Conservation (phyloP, 2,329 filamentous ascomycete genomes). For the Colletotrichum australisinense region DNA sequence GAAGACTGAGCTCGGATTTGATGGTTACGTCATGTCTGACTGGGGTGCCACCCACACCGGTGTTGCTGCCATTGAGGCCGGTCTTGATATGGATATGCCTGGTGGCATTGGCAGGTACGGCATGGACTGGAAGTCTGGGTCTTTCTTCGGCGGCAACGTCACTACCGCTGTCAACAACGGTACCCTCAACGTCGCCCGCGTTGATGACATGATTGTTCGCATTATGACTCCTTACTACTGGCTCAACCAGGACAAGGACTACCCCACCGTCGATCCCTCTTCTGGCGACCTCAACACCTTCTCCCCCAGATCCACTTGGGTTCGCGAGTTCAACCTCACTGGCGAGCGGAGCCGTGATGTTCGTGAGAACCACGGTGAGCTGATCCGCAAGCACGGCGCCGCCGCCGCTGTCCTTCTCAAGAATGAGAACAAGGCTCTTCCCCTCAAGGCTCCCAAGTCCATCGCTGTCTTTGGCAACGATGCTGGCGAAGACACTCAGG, state of each 20-base stretch:
- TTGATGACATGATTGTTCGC: constrained; percentile 61
- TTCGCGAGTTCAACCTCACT: constrained; percentile 53
- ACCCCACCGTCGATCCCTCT: constrained; percentile 57
- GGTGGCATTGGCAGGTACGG: constrained; percentile 49
- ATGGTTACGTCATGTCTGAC: constrained; percentile 57
- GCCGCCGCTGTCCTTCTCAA: constrained; percentile 78
- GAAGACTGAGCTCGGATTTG: constrained; percentile 62
- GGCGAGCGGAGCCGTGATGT: constrained; percentile 64
- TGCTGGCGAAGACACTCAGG: constrained; percentile 75
- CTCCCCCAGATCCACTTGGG: constrained; percentile 59
- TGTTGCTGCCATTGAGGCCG: constrained; percentile 54
- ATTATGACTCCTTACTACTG: constrained; percentile 66
- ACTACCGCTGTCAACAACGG: constrained; percentile 61
- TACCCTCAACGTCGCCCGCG: constrained; percentile 50
- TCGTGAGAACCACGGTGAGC: constrained; percentile 64
- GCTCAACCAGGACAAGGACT: constrained; percentile 59
- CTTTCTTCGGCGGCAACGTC: constrained; percentile 59
- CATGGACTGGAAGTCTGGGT: constrained; percentile 42
- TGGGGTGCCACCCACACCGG: constrained; percentile 52
- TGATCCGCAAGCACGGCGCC: constrained; percentile 66
- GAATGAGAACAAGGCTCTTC: constrained; percentile 72
- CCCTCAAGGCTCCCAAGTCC: constrained; percentile 67
- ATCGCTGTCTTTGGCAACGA: constrained; percentile 67
- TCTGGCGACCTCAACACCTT: constrained; percentile 60
- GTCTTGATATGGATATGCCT: constrained; percentile 65